phyloP scores from a whole-genome alignment of 2,329 filamentous ascomycete species.

The Claviceps sorghi region DNA sequence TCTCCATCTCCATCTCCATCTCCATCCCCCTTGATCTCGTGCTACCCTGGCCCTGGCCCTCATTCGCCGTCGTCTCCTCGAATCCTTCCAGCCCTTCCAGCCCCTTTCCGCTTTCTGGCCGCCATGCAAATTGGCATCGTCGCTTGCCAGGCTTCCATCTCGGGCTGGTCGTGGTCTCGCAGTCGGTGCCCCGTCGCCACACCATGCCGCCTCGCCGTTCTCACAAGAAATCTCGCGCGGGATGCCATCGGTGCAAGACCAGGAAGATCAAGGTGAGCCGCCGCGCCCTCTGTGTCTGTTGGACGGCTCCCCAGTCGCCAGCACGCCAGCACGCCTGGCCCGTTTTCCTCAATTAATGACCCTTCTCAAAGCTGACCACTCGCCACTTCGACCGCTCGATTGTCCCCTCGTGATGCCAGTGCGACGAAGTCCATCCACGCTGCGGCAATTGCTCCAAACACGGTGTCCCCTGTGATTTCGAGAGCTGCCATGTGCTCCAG shows the following conservation, averaged over 20 bases:
- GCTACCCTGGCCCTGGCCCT: not conserved
- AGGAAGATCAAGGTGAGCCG: conserved; percentile 52
- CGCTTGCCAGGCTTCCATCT: conserved; percentile 13
- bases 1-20: not conserved
- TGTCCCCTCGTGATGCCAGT: conserved; percentile 23
- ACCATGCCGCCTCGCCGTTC: conserved; percentile 50
- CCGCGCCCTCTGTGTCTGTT: not conserved
- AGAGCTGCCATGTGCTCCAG: conserved; percentile 33
- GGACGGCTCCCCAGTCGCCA: not conserved
- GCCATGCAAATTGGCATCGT: conserved; percentile 15
- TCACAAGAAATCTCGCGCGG: conserved; percentile 56
- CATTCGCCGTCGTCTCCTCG: not conserved
- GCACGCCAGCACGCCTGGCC: not conserved
- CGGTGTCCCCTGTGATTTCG: conserved; percentile 52
- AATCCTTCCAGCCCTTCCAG: not conserved
- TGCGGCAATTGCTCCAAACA: conserved; percentile 55
- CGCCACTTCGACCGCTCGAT: not conserved
- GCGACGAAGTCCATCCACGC: conserved; percentile 50
- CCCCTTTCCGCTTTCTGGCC: conserved; percentile 7
- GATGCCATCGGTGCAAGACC: conserved; percentile 50
- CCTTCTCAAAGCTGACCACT: not conserved
- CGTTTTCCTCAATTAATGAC: not conserved
- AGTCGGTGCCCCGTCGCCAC: conserved; percentile 12
- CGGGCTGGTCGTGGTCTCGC: conserved; percentile 9
- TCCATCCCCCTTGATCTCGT: not conserved